These are phyloP conservation scores for Hydnomerulius pinastri DNA, from an alignment of 768 basidiomycete genomes.

Conservation along the genomic window DNA sequence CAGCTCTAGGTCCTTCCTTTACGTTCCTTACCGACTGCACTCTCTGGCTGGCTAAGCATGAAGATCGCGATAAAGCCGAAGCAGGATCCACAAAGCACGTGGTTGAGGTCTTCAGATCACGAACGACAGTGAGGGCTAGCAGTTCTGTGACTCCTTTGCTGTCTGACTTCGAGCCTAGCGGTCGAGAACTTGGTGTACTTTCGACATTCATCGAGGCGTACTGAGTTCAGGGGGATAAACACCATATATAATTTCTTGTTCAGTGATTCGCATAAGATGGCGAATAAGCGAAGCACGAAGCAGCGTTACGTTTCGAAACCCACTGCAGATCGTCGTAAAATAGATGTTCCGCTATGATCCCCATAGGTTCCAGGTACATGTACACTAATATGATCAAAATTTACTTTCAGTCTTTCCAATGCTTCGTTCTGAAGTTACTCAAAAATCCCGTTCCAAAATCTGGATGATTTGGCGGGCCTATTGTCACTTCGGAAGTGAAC, in stretches of 20 bases:
- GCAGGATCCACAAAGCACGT: conserved; percentile 28
- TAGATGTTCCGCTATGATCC: not conserved
- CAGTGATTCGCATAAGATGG: not conserved
- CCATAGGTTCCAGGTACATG: not conserved
- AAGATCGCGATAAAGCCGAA: conserved; percentile 14
- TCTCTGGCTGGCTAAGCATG: conserved; percentile 58
- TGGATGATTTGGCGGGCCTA: not conserved
- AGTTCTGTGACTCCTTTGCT: not conserved
- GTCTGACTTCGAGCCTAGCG: conserved; percentile 27
- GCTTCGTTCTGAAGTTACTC: not conserved
- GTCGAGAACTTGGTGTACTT: conserved; percentile 41
- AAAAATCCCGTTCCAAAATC: conserved; percentile 1
- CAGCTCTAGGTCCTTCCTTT: conserved; percentile 77
- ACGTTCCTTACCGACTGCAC: conserved; percentile 71
- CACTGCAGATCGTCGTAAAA: not conserved
- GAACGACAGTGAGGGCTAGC: conserved; percentile 35
- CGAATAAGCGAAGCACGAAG: not conserved
- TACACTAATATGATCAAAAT: not conserved
- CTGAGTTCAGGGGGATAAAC: conserved; percentile 14
- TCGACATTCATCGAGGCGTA: conserved; percentile 40
- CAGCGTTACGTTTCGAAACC: not conserved
- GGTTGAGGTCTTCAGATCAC: conserved; percentile 47
- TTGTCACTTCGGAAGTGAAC: not conserved
- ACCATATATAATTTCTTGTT: not conserved
- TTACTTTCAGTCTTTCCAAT: not conserved